phyloP scores from a whole-genome alignment of 345 rosid species.

The Brassica nigra region DNA sequence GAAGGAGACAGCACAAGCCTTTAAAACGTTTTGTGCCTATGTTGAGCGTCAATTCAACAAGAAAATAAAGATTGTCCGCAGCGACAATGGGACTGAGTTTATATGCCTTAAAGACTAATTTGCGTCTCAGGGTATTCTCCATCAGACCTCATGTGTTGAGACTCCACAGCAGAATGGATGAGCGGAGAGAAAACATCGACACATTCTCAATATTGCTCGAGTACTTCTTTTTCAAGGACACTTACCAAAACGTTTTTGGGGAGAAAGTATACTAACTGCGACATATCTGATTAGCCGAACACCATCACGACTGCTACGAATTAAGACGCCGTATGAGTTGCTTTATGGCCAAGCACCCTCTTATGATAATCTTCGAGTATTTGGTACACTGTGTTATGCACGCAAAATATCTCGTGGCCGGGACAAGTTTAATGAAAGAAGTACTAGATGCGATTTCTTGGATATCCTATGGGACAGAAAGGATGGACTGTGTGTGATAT shows the following conservation, averaged over 20 bases:
- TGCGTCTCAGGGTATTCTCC: neutral
- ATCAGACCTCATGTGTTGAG: neutral
- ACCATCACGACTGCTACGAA: neutral
- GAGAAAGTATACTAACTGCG: neutral
- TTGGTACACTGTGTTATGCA: neutral
- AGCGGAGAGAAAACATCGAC: neutral
- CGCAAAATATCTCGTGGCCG: fast-evolving
- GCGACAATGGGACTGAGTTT: neutral
- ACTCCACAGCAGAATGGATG: neutral
- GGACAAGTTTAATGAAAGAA: neutral
- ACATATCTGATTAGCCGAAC: neutral
- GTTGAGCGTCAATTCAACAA: neutral
- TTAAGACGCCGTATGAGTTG: neutral
- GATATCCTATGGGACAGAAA: neutral
- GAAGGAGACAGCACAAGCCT: neutral
- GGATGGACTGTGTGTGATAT: neutral
- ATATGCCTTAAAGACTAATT: neutral
- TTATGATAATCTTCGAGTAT: neutral
- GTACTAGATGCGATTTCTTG: neutral
- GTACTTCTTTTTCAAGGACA: neutral
- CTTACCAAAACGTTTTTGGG: neutral
- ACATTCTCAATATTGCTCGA: neutral
- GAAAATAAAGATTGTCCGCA: neutral
- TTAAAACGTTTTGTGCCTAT: neutral
- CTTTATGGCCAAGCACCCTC: neutral